Conservation (phyloP, 805 yeast species). For the Nakazawaea ernobii region DNA sequence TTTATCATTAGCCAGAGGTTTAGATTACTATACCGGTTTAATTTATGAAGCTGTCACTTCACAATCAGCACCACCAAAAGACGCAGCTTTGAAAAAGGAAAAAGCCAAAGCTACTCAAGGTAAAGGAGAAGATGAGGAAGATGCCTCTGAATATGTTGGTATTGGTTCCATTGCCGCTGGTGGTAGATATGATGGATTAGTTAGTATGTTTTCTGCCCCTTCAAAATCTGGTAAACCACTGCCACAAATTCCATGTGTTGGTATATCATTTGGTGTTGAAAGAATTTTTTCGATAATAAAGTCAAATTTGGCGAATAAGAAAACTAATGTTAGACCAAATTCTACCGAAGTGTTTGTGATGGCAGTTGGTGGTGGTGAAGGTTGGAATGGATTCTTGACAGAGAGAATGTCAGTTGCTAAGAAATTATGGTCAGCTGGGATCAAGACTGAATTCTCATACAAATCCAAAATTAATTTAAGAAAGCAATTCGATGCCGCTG, state of each 20-base stretch:
- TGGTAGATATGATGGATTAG: conserved; percentile 95
- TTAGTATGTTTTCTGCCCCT: conserved; percentile 89
- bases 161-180: conserved; percentile 99
- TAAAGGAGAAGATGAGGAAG: conserved; percentile 53
- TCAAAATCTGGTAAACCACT: conserved; percentile 66
- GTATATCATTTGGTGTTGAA: conserved; percentile 95
- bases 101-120: conserved; percentile 33
- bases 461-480: conserved; percentile 91
- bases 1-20: conserved; percentile 92
- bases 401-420: conserved; percentile 90
- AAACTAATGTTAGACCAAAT: conserved; percentile 53
- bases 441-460: conserved; percentile 87
- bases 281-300: conserved; percentile 87
- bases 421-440: conserved; percentile 79
- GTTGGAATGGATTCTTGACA: conserved; percentile 86
- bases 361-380: conserved; percentile 99
- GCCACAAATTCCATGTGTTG: conserved; percentile 89
- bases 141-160: conserved; percentile 95
- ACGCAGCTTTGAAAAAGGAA: conserved; percentile 65
- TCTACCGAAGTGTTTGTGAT: conserved; percentile 91
- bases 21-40: conserved; percentile 95
- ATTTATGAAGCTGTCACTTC: conserved; percentile 95
- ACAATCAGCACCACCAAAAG: conserved; percentile 92
- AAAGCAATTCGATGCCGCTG: conserved; percentile 97
- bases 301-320: conserved; percentile 57